Evolutionary conservation across 2,329 filamentous ascomycete species (phyloP), one percentile per base, ranked within the genome.

Genomic region (Neonectria faginata): DNA sequence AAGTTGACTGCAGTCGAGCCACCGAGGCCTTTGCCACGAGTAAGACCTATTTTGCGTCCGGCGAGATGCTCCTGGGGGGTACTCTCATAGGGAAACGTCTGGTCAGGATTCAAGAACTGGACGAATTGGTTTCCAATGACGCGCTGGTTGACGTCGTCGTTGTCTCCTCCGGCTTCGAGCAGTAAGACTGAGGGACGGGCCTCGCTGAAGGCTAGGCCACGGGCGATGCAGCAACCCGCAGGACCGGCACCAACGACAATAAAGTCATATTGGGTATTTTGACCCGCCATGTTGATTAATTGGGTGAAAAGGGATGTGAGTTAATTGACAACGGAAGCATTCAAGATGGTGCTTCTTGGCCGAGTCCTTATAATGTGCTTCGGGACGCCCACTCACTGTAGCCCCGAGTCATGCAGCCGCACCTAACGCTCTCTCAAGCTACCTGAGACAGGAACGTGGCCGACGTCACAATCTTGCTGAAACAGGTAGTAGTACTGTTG

Each of bases 231-330:
- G 27, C 67, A 65, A 18, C 67, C 67, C 31, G 67, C 61, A 25
- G 67, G 67, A 5, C 67, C 67, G 5, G 67, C 64, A 27, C 67
- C 67, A 5, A 68, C 67, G 20, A 68, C 50, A 44, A 68, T 67
- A 41, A 67, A 67, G 63, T 67, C 66, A 51, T 66, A 67, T 27
- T 60, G n/a, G 7, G 25, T 55, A 11, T 50, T 25, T 63, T 55
- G 55, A 9, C 36, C 39, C 16, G 48, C 50, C 60, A 63, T 63
- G 8, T 12, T 16, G 4, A 12, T 9, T 8, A 36, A 9, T n/a
- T 27, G 59, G 45, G 5, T 25, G 27, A 18, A 10, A 25, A 5
- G n/a, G 9, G 3, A 8, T 29, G 36, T 12, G 25, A 53, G 33
- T 29, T 27, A 42, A 48, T 44, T 39, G 36, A 31, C 36, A 16